Evolutionary conservation across 2,329 filamentous ascomycete genomes (phyloP).

Genomic region (Lachnellula cervina): DNA sequence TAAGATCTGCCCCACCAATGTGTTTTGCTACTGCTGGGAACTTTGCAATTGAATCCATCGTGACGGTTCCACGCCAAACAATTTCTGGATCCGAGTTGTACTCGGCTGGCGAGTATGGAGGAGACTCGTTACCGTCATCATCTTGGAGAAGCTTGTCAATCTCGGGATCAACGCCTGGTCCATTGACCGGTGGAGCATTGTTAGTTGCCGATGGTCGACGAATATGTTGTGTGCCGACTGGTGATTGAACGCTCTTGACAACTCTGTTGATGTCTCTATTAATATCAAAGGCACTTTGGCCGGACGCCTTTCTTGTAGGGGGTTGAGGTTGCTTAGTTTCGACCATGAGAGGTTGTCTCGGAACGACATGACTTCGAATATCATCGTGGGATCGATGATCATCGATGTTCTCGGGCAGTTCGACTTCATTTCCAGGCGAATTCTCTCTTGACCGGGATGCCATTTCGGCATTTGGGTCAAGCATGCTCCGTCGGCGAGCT

Average conservation of each 20-base stretch:
- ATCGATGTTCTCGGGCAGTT: slow-evolving; percentile 29
- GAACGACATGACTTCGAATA: slow-evolving; percentile 18
- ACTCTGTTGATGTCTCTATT: slow-evolving; percentile 70
- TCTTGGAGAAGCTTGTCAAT: slow-evolving; percentile 85
- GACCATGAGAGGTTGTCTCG: slow-evolving; percentile 30
- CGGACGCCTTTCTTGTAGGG: slow-evolving; percentile 22
- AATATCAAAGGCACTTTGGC: slow-evolving; percentile 44
- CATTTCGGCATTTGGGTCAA: slow-evolving; percentile 33
- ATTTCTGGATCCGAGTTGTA: slow-evolving; percentile 64
- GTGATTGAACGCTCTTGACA: slow-evolving; percentile 77
- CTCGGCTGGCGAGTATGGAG: slow-evolving; percentile 78
- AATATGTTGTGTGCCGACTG: slow-evolving; percentile 45
- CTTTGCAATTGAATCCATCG: slow-evolving; percentile 72
- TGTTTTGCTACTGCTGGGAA: slow-evolving; percentile 75
- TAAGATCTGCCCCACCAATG: slow-evolving; percentile 78
- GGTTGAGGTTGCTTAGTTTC: slow-evolving; percentile 23
- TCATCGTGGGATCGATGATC: slow-evolving; percentile 27
- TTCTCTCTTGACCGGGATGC: slow-evolving; percentile 31
- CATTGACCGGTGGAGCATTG: slow-evolving; percentile 37
- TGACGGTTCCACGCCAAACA: slow-evolving; percentile 71
- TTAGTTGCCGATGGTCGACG: slow-evolving; percentile 42
- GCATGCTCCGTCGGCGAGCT: slow-evolving; percentile 35
- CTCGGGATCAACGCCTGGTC: slow-evolving; percentile 73
- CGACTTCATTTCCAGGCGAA: slow-evolving; percentile 32
- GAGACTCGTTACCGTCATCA: slow-evolving; percentile 72